These are phyloP conservation scores for Deinandra increscens DNA, from an alignment of 129 eudicot species.

Conservation along the genomic window DNA sequence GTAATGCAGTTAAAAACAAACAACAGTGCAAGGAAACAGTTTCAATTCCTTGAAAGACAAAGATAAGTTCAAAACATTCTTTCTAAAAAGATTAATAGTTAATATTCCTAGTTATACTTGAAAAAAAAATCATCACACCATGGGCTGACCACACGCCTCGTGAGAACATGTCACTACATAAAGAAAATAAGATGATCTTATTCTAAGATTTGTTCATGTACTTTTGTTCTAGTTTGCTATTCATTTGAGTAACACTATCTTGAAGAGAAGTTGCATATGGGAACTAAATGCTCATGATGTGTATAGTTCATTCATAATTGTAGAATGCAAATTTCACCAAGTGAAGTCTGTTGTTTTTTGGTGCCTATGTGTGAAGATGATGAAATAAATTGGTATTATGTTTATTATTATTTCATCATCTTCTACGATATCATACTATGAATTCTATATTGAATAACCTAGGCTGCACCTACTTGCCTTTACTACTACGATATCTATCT, in stretches of 20 bases:
- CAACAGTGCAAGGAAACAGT: slow-evolving; percentile 52
- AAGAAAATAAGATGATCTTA: slow-evolving; percentile 9
- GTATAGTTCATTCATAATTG: neutral
- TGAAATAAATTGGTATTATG: neutral
- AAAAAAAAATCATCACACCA: slow-evolving; percentile 14
- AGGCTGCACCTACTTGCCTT: no score
- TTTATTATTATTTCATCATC: neutral
- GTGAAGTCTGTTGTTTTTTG: neutral
- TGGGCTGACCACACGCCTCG: neutral
- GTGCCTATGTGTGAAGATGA: neutral
- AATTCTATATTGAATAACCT: no score
- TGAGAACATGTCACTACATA: slow-evolving; percentile 2
- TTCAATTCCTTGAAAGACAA: slow-evolving; percentile 31
- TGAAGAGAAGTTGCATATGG: slow-evolving; percentile 11
- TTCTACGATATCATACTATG: no score
- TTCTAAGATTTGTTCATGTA: neutral
- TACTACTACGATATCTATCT: no score
- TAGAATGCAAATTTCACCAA: neutral
- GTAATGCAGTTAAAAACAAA: slow-evolving; percentile 77
- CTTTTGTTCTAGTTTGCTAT: slow-evolving; percentile 14
- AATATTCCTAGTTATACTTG: slow-evolving; percentile 9
- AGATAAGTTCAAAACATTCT: slow-evolving; percentile 12
- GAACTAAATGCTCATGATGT: slow-evolving; percentile 19
- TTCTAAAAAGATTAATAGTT: slow-evolving; percentile 21
- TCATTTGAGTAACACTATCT: neutral